Evolutionary conservation across 78 protist species (phyloP).

Genomic region (Protostelium mycophagum): DNA sequence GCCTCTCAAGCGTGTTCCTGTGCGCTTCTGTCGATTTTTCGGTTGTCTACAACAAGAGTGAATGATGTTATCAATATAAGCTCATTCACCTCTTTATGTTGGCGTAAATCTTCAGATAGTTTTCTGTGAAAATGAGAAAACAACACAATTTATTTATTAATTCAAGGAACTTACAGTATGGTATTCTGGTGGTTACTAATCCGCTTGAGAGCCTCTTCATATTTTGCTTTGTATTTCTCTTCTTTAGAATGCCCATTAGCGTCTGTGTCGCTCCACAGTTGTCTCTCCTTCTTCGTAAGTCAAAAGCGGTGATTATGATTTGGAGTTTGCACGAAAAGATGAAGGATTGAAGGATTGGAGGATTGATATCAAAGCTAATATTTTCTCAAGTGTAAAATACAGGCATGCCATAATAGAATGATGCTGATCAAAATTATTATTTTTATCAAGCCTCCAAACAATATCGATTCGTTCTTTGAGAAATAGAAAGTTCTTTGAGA

Average conservation of each 20-base stretch:
- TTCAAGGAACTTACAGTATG: not conserved
- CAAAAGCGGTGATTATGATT: not conserved
- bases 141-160: too few relatives aligned
- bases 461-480: too few relatives aligned
- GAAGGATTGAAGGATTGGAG: too few relatives aligned
- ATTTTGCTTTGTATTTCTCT: not conserved
- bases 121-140: not conserved
- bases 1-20: not conserved
- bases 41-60: not conserved
- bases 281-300: not conserved
- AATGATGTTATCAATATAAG: too few relatives aligned
- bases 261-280: not conserved
- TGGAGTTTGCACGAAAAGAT: not conserved
- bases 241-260: not conserved
- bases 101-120: not conserved
- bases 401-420: too few relatives aligned
- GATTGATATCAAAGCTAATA: too few relatives aligned
- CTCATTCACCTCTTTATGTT: not conserved
- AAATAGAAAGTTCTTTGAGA: too few relatives aligned
- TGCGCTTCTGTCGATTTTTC: not conserved
- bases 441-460: too few relatives aligned
- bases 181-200: not conserved
- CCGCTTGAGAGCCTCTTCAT: not conserved
- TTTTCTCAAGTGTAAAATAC: too few relatives aligned
- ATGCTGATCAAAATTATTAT: too few relatives aligned